A percentile compares a stretch with the other conserved stretches of the same genome.
These are phyloP conservation scores for Colletotrichum sublineola DNA, from an alignment of 2,329 filamentous ascomycete genomes.

Conservation along the genomic window DNA sequence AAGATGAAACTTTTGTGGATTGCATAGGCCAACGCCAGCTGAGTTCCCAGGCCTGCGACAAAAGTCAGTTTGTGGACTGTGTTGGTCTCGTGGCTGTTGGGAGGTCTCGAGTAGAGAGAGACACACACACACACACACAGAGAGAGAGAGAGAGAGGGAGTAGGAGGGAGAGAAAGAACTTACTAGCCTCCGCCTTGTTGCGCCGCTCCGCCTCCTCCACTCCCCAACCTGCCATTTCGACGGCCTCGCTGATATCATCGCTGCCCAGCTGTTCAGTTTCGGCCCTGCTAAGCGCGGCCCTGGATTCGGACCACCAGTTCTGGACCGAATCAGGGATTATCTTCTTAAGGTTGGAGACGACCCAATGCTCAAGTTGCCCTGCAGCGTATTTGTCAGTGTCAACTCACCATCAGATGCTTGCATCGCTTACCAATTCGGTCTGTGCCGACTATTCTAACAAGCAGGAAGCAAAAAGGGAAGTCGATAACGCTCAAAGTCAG, in stretches of 20 bases:
- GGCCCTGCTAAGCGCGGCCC: conserved; percentile 60
- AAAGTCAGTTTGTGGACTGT: conserved; percentile 41
- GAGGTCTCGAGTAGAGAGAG: conserved; percentile 8
- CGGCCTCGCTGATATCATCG: conserved; percentile 59
- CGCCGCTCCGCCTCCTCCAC: conserved; percentile 73
- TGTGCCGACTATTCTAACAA: conserved; percentile 85
- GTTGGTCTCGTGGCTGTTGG: neutral
- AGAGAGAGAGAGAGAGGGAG: no score
- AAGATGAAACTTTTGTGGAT: conserved; percentile 99
- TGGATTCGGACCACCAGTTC: conserved; percentile 64
- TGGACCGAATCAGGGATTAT: conserved; percentile 72
- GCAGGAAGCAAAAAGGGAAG: conserved; percentile 94
- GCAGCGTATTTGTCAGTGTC: conserved; percentile 23
- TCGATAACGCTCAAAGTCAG: conserved; percentile 85
- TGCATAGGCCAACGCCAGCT: conserved; percentile 92
- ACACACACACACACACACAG: no score
- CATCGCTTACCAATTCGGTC: conserved; percentile 80
- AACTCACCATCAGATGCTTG: conserved; percentile 5
- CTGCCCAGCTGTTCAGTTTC: conserved; percentile 59
- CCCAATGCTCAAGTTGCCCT: conserved; percentile 75
- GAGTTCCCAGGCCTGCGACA: conserved; percentile 74
- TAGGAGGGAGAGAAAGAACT: conserved; percentile 55
- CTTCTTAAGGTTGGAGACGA: conserved; percentile 71
- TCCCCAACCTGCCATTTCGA: conserved; percentile 69
- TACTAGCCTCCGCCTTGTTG: conserved; percentile 79